Percentiles rank a stretch among this genome's conserved stretches.
phyloP scores from a whole-genome alignment of 176 grass and related monocot species.

The Rhynchospora tenuis region DNA sequence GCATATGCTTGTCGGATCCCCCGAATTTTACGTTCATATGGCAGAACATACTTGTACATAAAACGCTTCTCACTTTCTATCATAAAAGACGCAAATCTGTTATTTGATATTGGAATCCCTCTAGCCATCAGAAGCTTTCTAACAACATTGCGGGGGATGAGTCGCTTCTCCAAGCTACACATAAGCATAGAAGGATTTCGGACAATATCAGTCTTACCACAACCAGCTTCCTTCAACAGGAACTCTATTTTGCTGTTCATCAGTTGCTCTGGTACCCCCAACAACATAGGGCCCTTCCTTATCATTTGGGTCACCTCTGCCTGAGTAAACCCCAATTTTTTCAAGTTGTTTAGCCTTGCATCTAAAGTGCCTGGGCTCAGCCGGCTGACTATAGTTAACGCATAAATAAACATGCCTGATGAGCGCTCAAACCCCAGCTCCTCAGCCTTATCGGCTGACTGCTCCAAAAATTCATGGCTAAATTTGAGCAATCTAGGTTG shows the following conservation, averaged over 20 bases:
- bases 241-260: slow-evolving; percentile 25
- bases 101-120: slow-evolving; percentile 10
- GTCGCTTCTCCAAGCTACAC: slow-evolving; percentile 38
- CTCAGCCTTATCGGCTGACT: background rate
- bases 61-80: background rate
- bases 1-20: slow-evolving; percentile 22
- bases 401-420: slow-evolving; percentile 4
- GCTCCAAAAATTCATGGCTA: background rate
- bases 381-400: background rate
- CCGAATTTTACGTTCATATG: slow-evolving; percentile 17
- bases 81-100: background rate
- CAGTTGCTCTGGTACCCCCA: background rate
- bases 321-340: slow-evolving; percentile 28
- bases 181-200: background rate
- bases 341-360: slow-evolving; percentile 28
- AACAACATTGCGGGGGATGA: slow-evolving; percentile 24
- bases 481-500: background rate
- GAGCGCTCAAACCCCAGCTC: slow-evolving; percentile 21
- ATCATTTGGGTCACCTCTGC: background rate
- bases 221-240: slow-evolving; percentile 9
- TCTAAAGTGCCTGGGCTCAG: slow-evolving; percentile 1
- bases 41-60: slow-evolving; percentile 18
- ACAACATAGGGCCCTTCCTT: background rate
- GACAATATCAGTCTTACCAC: slow-evolving; percentile 14
- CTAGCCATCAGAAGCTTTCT: slow-evolving; percentile 27